Percentiles rank a stretch among this genome's conserved stretches.
These are phyloP conservation scores for Friedmanniomyces simplex DNA, from an alignment of 495 filamentous ascomycete genomes.

Conservation along the genomic window DNA sequence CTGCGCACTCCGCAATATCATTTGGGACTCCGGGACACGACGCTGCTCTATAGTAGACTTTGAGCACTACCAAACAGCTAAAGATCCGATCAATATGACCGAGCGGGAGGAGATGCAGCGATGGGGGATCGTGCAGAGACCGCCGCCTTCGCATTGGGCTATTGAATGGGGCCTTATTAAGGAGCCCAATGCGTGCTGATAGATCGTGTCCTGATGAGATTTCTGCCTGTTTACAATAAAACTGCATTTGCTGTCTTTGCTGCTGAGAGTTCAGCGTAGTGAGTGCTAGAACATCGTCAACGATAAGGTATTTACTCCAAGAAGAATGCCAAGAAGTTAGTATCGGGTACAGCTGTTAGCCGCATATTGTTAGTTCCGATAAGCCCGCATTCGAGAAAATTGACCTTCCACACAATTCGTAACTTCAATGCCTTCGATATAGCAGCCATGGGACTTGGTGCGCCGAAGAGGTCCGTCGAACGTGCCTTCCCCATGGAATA, in stretches of 20 bases:
- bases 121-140: conserved; percentile 11
- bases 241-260: too few relatives aligned
- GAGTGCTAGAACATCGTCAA: too few relatives aligned
- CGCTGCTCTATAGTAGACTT: conserved; percentile 15
- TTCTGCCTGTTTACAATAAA: not conserved
- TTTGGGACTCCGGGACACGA: conserved; percentile 1
- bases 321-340: too few relatives aligned
- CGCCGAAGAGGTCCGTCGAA: conserved; percentile 16
- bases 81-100: conserved; percentile 15
- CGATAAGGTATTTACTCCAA: too few relatives aligned
- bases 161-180: conserved; percentile 13
- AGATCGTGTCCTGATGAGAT: not conserved
- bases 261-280: too few relatives aligned
- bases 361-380: too few relatives aligned
- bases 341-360: too few relatives aligned
- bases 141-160: conserved; percentile 8
- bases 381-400: too few relatives aligned
- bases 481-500: not conserved
- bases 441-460: conserved; percentile 20
- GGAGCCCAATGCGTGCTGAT: not conserved
- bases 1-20: conserved; percentile 12
- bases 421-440: not conserved
- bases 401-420: not conserved
- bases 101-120: conserved; percentile 13
- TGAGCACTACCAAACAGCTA: conserved; percentile 10